Evolutionary conservation across 2,329 filamentous ascomycete genomes (phyloP), one percentile per base, ranked within the genome.

Genomic region (Diplodia mutila): DNA sequence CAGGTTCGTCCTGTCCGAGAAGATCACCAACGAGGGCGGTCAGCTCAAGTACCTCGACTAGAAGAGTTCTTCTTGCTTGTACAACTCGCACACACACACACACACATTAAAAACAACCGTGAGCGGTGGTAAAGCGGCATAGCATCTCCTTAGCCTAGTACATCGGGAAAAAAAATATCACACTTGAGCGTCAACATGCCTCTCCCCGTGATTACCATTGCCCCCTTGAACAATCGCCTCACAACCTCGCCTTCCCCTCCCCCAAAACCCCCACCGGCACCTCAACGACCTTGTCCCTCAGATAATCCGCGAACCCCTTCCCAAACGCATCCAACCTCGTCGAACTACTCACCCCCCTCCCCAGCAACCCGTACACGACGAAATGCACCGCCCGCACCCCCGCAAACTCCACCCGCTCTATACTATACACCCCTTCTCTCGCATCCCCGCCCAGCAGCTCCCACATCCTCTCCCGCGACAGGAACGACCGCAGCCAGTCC

Each of bases 361-460:
- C 82, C 16, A 85, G 72, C 21, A 78, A 76, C 2, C 82, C 83
- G 66, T 84, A 84, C 2, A 85, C 74, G 7, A 85, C 82, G 73
- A 71, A 70, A 71, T 85, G 83, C 23, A 85, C 84, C 0, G 83
- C 83, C 39, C 72, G 73, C 0, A 85, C 77, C 3, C 76, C 71
- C 0, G 78, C 75, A 64, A 85, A 81, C 73, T 85, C 83, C n/a
- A 84, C 80, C 16, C 84, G 72, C 71, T 85, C 83, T 2, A 85
- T 78, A 79, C 54, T 79, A 75, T 48, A 82, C 39, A 46, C 39
- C 14, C 68, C 67, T 54, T 70, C 69, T 18, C 78, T 71, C 78
- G 80, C 84, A 67, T 85, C 83, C 11, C 81, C 75, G 0, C 77
- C 82, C 0, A 85, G 77, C 55, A 82, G 70, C 9, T 78, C 70